These are phyloP conservation scores for Saccharum hybrid DNA, from an alignment of 202 grass and related monocot species.

Conservation along the genomic window DNA sequence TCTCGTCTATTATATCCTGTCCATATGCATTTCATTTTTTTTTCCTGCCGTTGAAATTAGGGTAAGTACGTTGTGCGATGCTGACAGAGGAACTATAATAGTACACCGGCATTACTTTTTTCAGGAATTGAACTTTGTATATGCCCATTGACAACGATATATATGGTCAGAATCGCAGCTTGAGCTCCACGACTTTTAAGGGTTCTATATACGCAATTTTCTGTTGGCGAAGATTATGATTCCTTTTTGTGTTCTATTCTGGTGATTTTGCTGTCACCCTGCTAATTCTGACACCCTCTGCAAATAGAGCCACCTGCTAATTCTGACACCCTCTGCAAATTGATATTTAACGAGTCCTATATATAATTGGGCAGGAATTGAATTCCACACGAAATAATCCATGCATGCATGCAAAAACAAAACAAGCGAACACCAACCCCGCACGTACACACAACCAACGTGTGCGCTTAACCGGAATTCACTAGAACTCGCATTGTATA, in stretches of 20 bases:
- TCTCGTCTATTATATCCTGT: conserved; percentile 17
- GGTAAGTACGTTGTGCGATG: not conserved
- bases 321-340: no score
- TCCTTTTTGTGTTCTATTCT: not conserved
- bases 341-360: no score
- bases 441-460: conserved; percentile 26
- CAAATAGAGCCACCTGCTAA: no score
- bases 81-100: not conserved
- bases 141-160: not conserved
- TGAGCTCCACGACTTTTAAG: not conserved
- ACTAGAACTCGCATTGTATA: not conserved
- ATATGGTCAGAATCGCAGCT: not conserved
- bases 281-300: no score
- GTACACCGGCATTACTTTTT: not conserved
- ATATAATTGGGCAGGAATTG: not conserved
- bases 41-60: not conserved
- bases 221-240: not conserved
- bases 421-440: conserved; percentile 29
- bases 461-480: conserved; percentile 9
- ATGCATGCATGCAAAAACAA: not conserved
- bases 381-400: not conserved
- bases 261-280: not conserved
- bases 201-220: not conserved
- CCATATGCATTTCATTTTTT: not conserved
- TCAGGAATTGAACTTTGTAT: not conserved